These are phyloP conservation scores for Rhytidhysteron rufulum DNA, from an alignment of 2,329 filamentous ascomycete genomes.

Conservation along the genomic window DNA sequence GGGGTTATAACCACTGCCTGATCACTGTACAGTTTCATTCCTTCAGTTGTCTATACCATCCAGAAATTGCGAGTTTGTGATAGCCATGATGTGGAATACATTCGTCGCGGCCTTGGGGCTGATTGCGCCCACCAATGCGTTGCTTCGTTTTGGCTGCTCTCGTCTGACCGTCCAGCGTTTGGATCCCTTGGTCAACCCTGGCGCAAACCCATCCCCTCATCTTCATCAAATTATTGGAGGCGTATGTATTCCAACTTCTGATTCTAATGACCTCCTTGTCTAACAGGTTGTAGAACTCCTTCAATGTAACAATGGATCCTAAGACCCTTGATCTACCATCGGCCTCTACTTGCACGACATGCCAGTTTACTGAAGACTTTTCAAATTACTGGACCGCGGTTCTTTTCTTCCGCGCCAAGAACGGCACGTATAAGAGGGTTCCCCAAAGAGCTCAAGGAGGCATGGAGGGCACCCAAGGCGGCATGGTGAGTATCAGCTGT, in stretches of 20 bases:
- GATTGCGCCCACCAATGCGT: slow-evolving; percentile 14
- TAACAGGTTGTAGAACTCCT: slow-evolving; percentile 34
- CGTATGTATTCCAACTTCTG: slow-evolving; percentile 9
- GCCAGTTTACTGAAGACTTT: slow-evolving; percentile 42
- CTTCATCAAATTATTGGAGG: slow-evolving; percentile 43
- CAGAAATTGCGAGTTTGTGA: too few species aligned
- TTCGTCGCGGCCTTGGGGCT: slow-evolving; percentile 17
- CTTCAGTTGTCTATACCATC: slow-evolving; percentile 2
- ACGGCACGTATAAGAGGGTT: slow-evolving; percentile 39
- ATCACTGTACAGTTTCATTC: neutral
- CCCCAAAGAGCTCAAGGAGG: slow-evolving; percentile 40
- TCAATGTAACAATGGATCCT: slow-evolving; percentile 43
- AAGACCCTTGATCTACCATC: slow-evolving; percentile 23
- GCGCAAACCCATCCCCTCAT: slow-evolving; percentile 33
- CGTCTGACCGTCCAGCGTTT: slow-evolving; percentile 23
- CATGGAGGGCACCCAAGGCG: slow-evolving; percentile 40
- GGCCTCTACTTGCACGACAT: slow-evolving; percentile 40
- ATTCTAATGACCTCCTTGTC: neutral
- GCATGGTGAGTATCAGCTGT: slow-evolving; percentile 17
- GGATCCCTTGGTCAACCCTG: slow-evolving; percentile 33
- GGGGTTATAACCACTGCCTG: slow-evolving; percentile 6
- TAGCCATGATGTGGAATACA: slow-evolving; percentile 17
- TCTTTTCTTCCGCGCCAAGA: slow-evolving; percentile 23
- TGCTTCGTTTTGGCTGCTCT: slow-evolving; percentile 24
- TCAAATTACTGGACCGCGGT: slow-evolving; percentile 32